Conservation (phyloP, 306 rosid species). For the Quercus aquifolioides region DNA sequence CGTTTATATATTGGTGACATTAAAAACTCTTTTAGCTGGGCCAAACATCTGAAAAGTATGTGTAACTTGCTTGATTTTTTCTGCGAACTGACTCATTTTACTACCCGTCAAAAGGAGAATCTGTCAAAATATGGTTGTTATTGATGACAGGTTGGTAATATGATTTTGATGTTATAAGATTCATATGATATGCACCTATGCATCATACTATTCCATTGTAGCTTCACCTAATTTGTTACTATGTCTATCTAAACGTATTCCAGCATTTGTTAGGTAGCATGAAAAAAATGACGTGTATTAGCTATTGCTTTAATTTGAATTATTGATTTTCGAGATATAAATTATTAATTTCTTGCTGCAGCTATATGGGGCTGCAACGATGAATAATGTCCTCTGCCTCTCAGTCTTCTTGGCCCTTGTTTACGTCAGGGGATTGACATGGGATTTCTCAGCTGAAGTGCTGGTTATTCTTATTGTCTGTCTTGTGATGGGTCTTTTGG, state of each 20-base stretch:
- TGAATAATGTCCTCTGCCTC: constrained; percentile 90
- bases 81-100: neutral
- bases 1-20: neutral
- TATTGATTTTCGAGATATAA: neutral
- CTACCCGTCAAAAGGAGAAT: neutral
- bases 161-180: neutral
- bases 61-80: too few relatives aligned
- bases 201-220: neutral
- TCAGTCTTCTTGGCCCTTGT: constrained; percentile 91
- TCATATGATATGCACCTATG: too few relatives aligned
- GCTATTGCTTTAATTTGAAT: neutral
- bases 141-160: neutral
- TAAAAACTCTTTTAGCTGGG: too few relatives aligned
- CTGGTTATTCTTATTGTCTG: constrained; percentile 76
- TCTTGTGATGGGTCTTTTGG: constrained; percentile 65
- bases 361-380: constrained; percentile 90
- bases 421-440: constrained; percentile 67
- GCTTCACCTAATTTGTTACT: neutral
- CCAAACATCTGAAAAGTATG: neutral
- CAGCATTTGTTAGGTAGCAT: neutral
- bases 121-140: neutral
- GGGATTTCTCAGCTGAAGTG: constrained; percentile 94
- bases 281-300: neutral
- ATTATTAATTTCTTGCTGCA: constrained; percentile 32
- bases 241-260: neutral